Evolutionary conservation across 495 filamentous ascomycete genomes (phyloP).

Genomic region (Penicillium diatomitis): DNA sequence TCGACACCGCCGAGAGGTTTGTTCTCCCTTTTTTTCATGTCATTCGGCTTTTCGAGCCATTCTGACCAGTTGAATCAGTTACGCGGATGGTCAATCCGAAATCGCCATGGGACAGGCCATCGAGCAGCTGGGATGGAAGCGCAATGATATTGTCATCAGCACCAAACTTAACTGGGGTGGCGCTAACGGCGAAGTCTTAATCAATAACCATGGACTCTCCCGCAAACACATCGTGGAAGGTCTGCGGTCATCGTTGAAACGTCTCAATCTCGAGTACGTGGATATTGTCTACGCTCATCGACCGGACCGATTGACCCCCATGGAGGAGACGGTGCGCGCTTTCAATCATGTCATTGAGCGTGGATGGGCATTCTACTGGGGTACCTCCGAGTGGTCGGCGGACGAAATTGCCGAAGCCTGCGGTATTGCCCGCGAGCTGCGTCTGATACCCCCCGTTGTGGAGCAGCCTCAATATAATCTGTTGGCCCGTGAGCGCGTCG

Average conservation of each 20-base stretch:
- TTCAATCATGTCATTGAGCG: neutral
- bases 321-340: neutral
- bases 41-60: neutral
- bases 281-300: constrained; percentile 1
- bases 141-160: neutral
- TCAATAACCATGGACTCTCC: neutral
- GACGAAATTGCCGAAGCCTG: neutral
- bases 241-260: neutral
- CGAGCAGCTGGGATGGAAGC: neutral
- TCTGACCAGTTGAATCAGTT: neutral
- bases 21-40: neutral
- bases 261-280: neutral
- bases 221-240: constrained; percentile 1
- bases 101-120: neutral
- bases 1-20: constrained; percentile 1
- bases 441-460: neutral
- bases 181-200: neutral
- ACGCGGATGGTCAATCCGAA: neutral
- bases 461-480: neutral
- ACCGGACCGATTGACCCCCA: neutral
- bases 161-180: neutral
- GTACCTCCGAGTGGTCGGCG: neutral
- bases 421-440: neutral
- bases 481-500: neutral
- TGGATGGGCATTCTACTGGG: neutral